A percentile compares a stretch with the other conserved stretches of the same genome.
Conservation (phyloP, 2,329 filamentous ascomycete species). For the Fusarium nelsonii region DNA sequence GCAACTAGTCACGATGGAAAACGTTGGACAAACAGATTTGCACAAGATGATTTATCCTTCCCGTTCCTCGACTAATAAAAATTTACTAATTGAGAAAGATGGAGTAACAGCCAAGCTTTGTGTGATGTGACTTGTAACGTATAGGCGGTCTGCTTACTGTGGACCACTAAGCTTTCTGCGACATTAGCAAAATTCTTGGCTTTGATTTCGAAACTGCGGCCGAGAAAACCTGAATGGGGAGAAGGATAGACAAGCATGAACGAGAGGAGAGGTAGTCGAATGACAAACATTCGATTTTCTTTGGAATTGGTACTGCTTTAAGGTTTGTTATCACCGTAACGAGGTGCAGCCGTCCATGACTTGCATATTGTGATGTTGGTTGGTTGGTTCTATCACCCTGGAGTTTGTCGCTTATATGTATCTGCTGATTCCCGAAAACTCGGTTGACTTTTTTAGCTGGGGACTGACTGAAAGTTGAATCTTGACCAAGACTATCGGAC, state of each 20-base stretch:
- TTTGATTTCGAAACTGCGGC: conserved; percentile 15
- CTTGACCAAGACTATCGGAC: neutral
- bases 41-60: neutral
- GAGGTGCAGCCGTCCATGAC: conserved; percentile 18
- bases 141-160: conserved; percentile 30
- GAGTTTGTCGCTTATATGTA: conserved; percentile 10
- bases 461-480: neutral
- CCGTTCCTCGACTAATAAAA: conserved; percentile 11
- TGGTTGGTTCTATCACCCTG: neutral
- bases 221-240: neutral
- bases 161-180: conserved; percentile 30
- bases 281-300: conserved; percentile 41
- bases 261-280: conserved; percentile 15
- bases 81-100: neutral
- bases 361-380: conserved; percentile 1
- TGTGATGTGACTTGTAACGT: conserved; percentile 11
- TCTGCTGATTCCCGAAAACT: conserved; percentile 22
- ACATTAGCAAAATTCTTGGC: conserved; percentile 35
- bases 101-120: conserved; percentile 16
- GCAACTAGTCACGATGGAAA: neutral
- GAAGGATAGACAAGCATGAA: conserved; percentile 3
- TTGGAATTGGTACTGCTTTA: conserved; percentile 10
- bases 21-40: conserved; percentile 2
- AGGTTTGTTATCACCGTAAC: conserved; percentile 19
- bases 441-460: conserved; percentile 1